Conservation (phyloP, 2,329 filamentous ascomycete genomes). For the Aurifilum marmelostoma region DNA sequence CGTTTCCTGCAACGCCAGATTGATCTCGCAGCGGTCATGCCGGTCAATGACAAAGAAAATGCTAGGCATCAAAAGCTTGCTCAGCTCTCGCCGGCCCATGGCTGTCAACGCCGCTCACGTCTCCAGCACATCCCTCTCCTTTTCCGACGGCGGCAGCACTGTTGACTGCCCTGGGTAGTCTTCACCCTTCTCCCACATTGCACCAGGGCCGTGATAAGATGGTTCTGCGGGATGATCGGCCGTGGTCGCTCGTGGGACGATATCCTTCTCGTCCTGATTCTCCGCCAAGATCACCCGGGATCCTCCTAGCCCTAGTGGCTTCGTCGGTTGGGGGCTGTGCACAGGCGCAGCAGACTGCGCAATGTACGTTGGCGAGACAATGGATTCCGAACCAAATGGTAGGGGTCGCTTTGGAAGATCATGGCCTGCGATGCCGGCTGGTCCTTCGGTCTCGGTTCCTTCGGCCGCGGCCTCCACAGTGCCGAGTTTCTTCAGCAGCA, state of each 20-base stretch:
- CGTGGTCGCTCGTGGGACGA: constrained; percentile 21
- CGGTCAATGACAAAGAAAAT: constrained; percentile 9
- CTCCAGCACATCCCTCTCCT: constrained; percentile 47
- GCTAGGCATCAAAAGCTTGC: constrained; percentile 12
- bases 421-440: constrained; percentile 16
- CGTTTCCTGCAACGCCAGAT: not conserved
- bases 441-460: constrained; percentile 18
- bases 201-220: constrained; percentile 54
- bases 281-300: constrained; percentile 33
- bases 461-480: constrained; percentile 33
- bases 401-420: constrained; percentile 54
- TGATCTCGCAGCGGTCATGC: not conserved
- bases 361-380: constrained; percentile 50
- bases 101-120: constrained; percentile 35
- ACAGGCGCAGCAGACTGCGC: constrained; percentile 43
- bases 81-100: constrained; percentile 8
- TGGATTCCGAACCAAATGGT: constrained; percentile 57
- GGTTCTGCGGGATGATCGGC: constrained; percentile 38
- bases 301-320: constrained; percentile 33
- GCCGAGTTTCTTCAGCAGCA: constrained; percentile 58
- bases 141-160: constrained; percentile 44
- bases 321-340: constrained; percentile 42
- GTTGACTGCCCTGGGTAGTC: constrained; percentile 42
- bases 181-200: constrained; percentile 57
- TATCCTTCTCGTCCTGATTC: constrained; percentile 29